Evolutionary conservation across 2,329 filamentous ascomycete genomes (phyloP).

Genomic region (Mycocentrospora acerina): DNA sequence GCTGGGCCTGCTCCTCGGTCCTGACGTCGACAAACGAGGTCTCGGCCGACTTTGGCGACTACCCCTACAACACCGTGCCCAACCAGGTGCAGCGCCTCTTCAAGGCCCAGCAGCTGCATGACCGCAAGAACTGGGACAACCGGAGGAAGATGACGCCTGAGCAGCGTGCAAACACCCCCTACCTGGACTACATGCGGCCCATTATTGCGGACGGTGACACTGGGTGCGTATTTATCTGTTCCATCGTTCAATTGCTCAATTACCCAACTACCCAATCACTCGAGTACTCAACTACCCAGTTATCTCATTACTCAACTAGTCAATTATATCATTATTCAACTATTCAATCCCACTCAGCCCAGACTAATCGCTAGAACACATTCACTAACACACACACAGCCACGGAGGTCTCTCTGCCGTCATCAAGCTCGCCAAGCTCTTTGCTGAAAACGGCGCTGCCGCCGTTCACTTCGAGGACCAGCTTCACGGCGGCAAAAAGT

Average conservation of each 20-base stretch:
- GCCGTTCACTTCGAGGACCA: constrained; percentile 98
- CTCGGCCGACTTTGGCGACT: constrained; percentile 96
- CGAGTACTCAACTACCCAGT: too few species aligned
- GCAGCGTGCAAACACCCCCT: constrained; percentile 74
- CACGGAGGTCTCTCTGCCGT: constrained; percentile 92
- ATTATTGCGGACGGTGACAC: constrained; percentile 97
- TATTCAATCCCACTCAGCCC: too few species aligned
- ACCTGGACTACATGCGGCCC: constrained; percentile 87
- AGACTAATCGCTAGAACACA: too few species aligned
- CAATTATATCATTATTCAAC: too few species aligned
- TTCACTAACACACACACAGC: constrained; percentile 44
- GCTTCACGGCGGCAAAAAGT: constrained; percentile 97
- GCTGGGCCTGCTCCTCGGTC: constrained; percentile 95
- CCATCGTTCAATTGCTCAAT: too few species aligned
- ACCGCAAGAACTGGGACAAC: constrained; percentile 90
- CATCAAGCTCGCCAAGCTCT: constrained; percentile 93
- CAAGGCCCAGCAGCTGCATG: constrained; percentile 96
- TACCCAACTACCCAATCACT: too few species aligned
- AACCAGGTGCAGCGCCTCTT: constrained; percentile 96
- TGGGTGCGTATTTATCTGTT: constrained; percentile 59
- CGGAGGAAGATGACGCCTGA: constrained; percentile 75
- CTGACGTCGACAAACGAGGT: constrained; percentile 96
- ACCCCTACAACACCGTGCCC: constrained; percentile 97
- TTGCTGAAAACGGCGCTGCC: constrained; percentile 94
- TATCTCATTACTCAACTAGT: too few species aligned